Evolutionary conservation across 2,329 filamentous ascomycete species (phyloP), one percentile per base, ranked within the genome.

Genomic region (Rutstroemia sp.): DNA sequence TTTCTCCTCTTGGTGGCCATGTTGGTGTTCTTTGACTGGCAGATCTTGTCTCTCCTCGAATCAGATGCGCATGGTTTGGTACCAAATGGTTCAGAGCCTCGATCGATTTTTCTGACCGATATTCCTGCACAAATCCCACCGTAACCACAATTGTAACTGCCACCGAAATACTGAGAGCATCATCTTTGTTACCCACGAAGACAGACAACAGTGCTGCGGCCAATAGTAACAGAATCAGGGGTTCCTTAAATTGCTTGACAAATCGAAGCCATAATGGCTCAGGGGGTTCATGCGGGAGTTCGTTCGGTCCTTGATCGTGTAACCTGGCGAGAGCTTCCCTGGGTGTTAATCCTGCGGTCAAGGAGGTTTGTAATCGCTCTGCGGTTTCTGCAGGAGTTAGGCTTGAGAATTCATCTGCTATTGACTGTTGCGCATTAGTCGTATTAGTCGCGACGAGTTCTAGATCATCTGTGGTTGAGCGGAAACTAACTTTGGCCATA

Each of bases 141-240:
- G 87, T 88, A 23, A 99, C 92, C 5, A 99, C 94, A 65, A 99
- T 99, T 25, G 92, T 96, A 21, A 99, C 94, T 2, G 94, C 94
- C 34, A 96, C 85, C 0, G 92, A 88, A 68, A 99, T 99, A 72
- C 92, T 97, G 66, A 99, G 75, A 5, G 92, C 92, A 74, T 99
- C 95, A 66, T 97, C 92, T 69, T 86, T 85, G 69, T 99, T 99
- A 52, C 92, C 91, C 71, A 99, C 87, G 45, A 97, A 73, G 49
- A 97, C 82, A 0, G 92, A 97, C 41, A 95, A 87, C 18, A 81
- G 86, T 0, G 94, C 92, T 3, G 94, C 97, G 6, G 84, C 88
- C 21, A 99, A 81, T 16, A 99, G 80, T n/a, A 99, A 80, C 21
- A 97, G 73, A 61, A 99, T 99, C 55, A 99, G 77, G 0, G 94